phyloP scores from a whole-genome alignment of 2,329 filamentous ascomycete species.

The Mariannaea elegans region DNA sequence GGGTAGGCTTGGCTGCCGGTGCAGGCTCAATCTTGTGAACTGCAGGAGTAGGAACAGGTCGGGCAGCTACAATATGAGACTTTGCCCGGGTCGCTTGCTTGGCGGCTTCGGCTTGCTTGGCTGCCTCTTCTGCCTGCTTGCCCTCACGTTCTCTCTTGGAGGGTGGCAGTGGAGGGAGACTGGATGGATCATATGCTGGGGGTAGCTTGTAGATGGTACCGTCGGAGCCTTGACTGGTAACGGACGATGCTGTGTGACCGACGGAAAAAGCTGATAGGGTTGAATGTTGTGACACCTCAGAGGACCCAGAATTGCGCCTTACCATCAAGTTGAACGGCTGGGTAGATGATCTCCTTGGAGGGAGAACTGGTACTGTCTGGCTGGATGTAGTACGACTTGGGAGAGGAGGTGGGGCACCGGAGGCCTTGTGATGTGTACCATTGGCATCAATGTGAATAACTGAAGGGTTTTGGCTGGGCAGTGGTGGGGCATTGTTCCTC shows the following conservation, averaged over 20 bases:
- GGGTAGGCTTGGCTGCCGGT: slow-evolving; percentile 47
- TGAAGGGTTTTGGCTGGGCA: slow-evolving; percentile 15
- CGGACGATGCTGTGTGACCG: slow-evolving; percentile 55
- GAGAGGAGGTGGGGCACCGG: slow-evolving; percentile 46
- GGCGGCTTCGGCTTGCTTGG: slow-evolving; percentile 22
- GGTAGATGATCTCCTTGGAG: slow-evolving; percentile 58
- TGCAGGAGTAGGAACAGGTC: slow-evolving; percentile 23
- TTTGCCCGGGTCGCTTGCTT: slow-evolving; percentile 37
- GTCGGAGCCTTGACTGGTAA: slow-evolving; percentile 57
- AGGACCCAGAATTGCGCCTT: slow-evolving; percentile 66
- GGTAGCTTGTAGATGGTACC: slow-evolving; percentile 60
- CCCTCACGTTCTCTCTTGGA: slow-evolving; percentile 62
- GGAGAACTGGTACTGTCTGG: slow-evolving; percentile 56
- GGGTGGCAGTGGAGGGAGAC: slow-evolving; percentile 66
- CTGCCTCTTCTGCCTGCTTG: slow-evolving; percentile 43
- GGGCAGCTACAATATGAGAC: slow-evolving; percentile 22
- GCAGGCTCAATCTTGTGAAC: slow-evolving; percentile 29
- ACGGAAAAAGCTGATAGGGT: slow-evolving; percentile 62
- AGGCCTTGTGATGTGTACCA: slow-evolving; percentile 18
- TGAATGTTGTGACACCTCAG: slow-evolving; percentile 64
- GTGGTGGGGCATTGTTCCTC: slow-evolving; percentile 24
- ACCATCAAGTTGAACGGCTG: slow-evolving; percentile 50
- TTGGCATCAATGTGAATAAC: slow-evolving; percentile 21
- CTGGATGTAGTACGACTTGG: slow-evolving; percentile 44
- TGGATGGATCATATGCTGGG: slow-evolving; percentile 64